Conservation (phyloP, 2,329 filamentous ascomycete species). For the Ophiobolus disseminans region DNA sequence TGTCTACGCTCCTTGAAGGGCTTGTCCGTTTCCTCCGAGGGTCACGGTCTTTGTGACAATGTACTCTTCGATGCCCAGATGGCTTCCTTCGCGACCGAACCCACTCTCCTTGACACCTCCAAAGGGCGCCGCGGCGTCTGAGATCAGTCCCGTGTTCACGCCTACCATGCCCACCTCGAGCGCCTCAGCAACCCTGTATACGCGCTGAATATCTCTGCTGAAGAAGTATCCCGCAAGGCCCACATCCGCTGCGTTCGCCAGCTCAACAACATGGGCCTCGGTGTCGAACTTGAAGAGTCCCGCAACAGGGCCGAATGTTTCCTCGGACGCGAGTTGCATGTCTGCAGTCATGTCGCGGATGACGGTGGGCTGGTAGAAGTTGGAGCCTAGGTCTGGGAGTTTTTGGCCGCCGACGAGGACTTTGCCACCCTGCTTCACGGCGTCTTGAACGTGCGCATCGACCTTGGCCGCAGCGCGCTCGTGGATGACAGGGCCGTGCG, state of each 20-base stretch:
- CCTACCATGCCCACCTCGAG: conserved; percentile 89
- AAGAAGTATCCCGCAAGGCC: conserved; percentile 96
- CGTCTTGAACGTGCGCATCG: conserved; percentile 46
- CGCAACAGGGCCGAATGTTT: conserved; percentile 95
- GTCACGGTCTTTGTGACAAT: conserved; percentile 57
- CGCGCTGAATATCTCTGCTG: conserved; percentile 66
- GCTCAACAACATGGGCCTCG: conserved; percentile 83
- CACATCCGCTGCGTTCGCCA: conserved; percentile 84
- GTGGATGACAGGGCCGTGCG: conserved; percentile 86
- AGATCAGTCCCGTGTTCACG: conserved; percentile 60
- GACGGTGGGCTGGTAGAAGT: conserved; percentile 91
- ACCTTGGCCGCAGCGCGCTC: conserved; percentile 66
- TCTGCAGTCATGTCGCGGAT: conserved; percentile 83
- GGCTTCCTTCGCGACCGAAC: conserved; percentile 60
- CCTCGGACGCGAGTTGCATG: conserved; percentile 85
- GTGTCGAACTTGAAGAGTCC: conserved; percentile 88
- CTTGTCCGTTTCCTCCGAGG: conserved; percentile 67
- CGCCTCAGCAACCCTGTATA: conserved; percentile 67
- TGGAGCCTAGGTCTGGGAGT: conserved; percentile 75
- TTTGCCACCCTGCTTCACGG: conserved; percentile 41
- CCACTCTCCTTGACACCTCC: conserved; percentile 60
- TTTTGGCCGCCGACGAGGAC: conserved; percentile 65
- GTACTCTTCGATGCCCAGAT: conserved; percentile 60
- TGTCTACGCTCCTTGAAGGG: conserved; percentile 55
- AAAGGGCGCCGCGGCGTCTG: conserved; percentile 57